phyloP scores from a whole-genome alignment of 257 asterid genomes.

The Penstemon davidsonii region DNA sequence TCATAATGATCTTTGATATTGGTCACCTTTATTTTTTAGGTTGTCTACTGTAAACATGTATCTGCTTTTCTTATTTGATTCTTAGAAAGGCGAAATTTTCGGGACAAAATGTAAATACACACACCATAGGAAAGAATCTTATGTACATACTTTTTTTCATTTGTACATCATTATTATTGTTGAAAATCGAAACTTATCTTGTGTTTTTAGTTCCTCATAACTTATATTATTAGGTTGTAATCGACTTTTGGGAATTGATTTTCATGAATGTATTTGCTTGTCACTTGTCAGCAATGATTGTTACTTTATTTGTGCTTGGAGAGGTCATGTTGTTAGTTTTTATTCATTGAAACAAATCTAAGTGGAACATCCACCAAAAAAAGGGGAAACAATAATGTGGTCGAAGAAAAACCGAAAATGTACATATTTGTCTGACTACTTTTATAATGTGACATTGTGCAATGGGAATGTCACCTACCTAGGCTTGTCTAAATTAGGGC shows the following conservation, averaged over 20 bases:
- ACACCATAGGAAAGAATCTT: background rate
- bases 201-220: background rate
- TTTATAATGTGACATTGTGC: conserved; percentile 23
- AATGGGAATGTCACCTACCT: conserved; percentile 23
- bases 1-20: background rate
- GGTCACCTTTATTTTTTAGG: background rate
- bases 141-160: background rate
- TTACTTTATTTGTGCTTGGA: conserved; percentile 25
- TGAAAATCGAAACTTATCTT: background rate
- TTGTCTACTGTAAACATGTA: conserved; percentile 4
- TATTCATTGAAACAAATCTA: conserved; percentile 39
- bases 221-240: background rate
- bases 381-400: conserved; percentile 39
- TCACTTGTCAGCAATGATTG: conserved; percentile 29
- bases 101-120: background rate
- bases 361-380: conserved; percentile 63
- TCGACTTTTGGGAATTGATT: conserved; percentile 23
- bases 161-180: background rate
- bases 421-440: conserved; percentile 26
- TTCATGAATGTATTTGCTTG: conserved; percentile 25
- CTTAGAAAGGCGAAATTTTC: conserved; percentile 12
- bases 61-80: conserved; percentile 24
- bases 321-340: conserved; percentile 29
- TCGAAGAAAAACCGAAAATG: conserved; percentile 30
- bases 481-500: background rate